phyloP scores from a whole-genome alignment of 768 basidiomycete species.

The Mrakia gelida region DNA sequence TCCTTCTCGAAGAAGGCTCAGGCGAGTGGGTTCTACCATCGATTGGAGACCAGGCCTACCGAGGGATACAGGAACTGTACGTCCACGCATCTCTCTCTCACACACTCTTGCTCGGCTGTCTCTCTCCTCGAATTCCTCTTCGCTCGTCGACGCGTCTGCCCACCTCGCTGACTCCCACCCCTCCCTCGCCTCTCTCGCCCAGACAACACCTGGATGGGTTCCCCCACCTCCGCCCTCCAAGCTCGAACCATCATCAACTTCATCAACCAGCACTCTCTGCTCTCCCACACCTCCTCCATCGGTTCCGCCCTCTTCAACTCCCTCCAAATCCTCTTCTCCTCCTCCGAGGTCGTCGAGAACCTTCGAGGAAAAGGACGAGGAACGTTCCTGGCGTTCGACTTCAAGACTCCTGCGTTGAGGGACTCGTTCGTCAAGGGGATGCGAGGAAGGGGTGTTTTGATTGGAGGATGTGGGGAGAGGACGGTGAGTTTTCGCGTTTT shows the following conservation, averaged over 20 bases:
- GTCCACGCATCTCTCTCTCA: background rate
- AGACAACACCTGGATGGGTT: slow-evolving; percentile 38
- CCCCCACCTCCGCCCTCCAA: slow-evolving; percentile 46
- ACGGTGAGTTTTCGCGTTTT: background rate
- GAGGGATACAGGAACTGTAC: slow-evolving; percentile 44
- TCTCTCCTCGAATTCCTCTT: background rate
- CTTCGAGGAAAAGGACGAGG: slow-evolving; percentile 43
- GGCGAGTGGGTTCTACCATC: slow-evolving; percentile 43
- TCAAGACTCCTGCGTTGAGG: slow-evolving; percentile 36
- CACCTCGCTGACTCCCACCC: background rate
- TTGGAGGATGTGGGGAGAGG: slow-evolving; percentile 43
- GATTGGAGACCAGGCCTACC: slow-evolving; percentile 42
- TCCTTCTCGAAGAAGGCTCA: slow-evolving; percentile 42
- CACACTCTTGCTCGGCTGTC: background rate
- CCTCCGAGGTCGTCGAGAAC: slow-evolving; percentile 31
- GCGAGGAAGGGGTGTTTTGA: slow-evolving; percentile 44
- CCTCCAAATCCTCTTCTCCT: slow-evolving; percentile 35
- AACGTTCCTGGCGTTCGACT: slow-evolving; percentile 48
- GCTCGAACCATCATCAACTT: slow-evolving; percentile 45
- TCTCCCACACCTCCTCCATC: slow-evolving; percentile 43
- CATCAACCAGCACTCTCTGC: slow-evolving; percentile 44
- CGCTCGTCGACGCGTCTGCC: background rate
- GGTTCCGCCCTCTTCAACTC: slow-evolving; percentile 39
- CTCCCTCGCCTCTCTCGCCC: background rate
- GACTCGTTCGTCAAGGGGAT: slow-evolving; percentile 44